These are phyloP conservation scores for Stachybotrys chartarum DNA, from an alignment of 2,329 filamentous ascomycete species.

Conservation along the genomic window DNA sequence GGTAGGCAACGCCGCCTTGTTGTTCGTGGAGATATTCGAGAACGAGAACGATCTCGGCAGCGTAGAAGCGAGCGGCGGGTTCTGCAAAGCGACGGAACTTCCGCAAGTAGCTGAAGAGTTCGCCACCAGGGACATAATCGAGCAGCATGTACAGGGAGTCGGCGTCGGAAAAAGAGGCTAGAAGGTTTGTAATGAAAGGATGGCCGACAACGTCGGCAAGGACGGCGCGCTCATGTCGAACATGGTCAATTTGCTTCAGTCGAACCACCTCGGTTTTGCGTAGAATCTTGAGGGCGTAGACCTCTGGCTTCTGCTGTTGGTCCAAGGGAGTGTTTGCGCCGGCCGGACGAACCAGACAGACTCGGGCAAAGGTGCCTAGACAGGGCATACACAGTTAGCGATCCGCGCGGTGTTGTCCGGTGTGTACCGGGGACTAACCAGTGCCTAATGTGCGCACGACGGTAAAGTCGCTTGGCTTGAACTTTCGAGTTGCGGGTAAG, in stretches of 20 bases:
- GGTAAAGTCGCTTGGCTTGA: slow-evolving; percentile 52
- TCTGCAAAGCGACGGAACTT: slow-evolving; percentile 75
- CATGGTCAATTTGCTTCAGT: slow-evolving; percentile 81
- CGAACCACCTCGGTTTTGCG: slow-evolving; percentile 68
- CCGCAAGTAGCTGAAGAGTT: slow-evolving; percentile 77
- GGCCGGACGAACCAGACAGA: slow-evolving; percentile 67
- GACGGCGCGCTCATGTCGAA: slow-evolving; percentile 74
- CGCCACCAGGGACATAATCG: slow-evolving; percentile 76
- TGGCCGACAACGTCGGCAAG: slow-evolving; percentile 71
- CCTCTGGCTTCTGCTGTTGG: slow-evolving; percentile 31
- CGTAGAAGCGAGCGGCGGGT: slow-evolving; percentile 71
- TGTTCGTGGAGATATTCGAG: slow-evolving; percentile 74
- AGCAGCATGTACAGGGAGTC: slow-evolving; percentile 78
- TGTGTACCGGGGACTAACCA: slow-evolving; percentile 38
- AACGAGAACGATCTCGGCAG: slow-evolving; percentile 75
- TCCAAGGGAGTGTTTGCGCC: slow-evolving; percentile 33
- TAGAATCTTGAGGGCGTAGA: slow-evolving; percentile 78
- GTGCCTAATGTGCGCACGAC: slow-evolving; percentile 71
- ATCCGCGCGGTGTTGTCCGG: neutral
- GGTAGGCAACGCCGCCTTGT: slow-evolving; percentile 70
- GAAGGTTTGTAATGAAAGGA: slow-evolving; percentile 75
- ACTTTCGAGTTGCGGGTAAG: slow-evolving; percentile 18
- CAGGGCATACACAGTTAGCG: neutral
- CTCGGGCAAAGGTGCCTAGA: slow-evolving; percentile 70
- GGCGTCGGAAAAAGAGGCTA: slow-evolving; percentile 71